phyloP scores from a whole-genome alignment of 139 green algal species.

The Asterochloris sp. region DNA sequence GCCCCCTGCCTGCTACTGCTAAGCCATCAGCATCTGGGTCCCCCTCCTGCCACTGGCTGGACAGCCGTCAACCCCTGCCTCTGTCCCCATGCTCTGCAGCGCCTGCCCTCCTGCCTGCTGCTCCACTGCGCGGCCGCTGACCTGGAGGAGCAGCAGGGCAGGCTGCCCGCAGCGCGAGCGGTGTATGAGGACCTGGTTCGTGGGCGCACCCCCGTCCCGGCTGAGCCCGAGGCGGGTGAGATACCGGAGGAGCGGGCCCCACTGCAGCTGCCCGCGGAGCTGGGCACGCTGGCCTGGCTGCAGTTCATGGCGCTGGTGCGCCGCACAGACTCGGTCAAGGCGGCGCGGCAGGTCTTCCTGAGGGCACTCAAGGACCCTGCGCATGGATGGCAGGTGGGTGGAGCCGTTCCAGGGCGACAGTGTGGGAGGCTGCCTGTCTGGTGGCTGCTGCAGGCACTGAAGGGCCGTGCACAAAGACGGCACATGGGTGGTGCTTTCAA shows the following conservation, averaged over 20 bases:
- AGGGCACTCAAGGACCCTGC: conserved; percentile 59
- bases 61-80: background rate
- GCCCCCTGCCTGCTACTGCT: background rate
- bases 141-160: conserved; percentile 55
- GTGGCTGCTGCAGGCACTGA: no score
- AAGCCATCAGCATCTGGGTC: no score
- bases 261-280: conserved; percentile 29
- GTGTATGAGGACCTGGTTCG: conserved; percentile 54
- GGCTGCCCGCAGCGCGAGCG: conserved; percentile 44
- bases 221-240: background rate
- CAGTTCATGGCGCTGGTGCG: conserved; percentile 84
- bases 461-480: no score
- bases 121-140: conserved; percentile 82
- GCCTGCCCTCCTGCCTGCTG: conserved; percentile 60
- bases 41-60: background rate
- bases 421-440: background rate
- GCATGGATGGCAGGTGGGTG: conserved; percentile 73
- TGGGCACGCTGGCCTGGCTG: conserved; percentile 68
- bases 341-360: conserved; percentile 78
- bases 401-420: background rate
- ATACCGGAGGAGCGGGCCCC: no score
- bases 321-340: conserved; percentile 52
- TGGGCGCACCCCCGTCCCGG: background rate
- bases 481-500: no score
- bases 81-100: conserved; percentile 5